A percentile compares a stretch with the other conserved stretches of the same genome.
These are phyloP conservation scores for Collybia sordida DNA, from an alignment of 768 basidiomycete species.

Conservation along the genomic window DNA sequence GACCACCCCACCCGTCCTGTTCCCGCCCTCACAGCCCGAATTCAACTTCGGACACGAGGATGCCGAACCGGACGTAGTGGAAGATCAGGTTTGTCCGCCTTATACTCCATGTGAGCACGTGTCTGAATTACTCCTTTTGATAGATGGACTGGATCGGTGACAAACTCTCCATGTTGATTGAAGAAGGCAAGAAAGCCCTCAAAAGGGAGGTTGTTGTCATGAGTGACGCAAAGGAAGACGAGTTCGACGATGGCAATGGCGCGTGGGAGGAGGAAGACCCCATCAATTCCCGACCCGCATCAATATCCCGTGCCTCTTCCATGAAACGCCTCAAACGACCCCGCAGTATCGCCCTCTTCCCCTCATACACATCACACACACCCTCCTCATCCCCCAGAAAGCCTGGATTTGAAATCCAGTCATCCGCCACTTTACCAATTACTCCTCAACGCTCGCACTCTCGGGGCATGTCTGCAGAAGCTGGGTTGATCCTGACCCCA, in stretches of 20 bases:
- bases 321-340: slow-evolving; percentile 20
- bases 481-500: slow-evolving; percentile 19
- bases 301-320: slow-evolving; percentile 25
- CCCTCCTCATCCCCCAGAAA: slow-evolving; percentile 20
- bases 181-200: slow-evolving; percentile 77
- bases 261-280: slow-evolving; percentile 69
- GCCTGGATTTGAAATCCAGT: slow-evolving; percentile 3
- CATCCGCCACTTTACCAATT: slow-evolving; percentile 11
- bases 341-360: slow-evolving; percentile 20
- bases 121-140: not conserved
- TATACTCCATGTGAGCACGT: not conserved
- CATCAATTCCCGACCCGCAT: slow-evolving; percentile 15
- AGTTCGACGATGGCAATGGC: slow-evolving; percentile 73
- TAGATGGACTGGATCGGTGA: slow-evolving; percentile 87
- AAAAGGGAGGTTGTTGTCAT: slow-evolving; percentile 77
- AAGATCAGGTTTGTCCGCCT: slow-evolving; percentile 39
- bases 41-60: slow-evolving; percentile 38
- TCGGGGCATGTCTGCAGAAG: slow-evolving; percentile 35
- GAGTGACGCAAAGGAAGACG: slow-evolving; percentile 73
- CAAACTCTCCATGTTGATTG: slow-evolving; percentile 66
- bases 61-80: slow-evolving; percentile 34
- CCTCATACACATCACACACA: slow-evolving; percentile 24
- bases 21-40: slow-evolving; percentile 36
- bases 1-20: slow-evolving; percentile 18
- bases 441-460: slow-evolving; percentile 13